Evolutionary conservation across 257 asterid genomes (phyloP).

Genomic region (Nicotiana sylvestris): DNA sequence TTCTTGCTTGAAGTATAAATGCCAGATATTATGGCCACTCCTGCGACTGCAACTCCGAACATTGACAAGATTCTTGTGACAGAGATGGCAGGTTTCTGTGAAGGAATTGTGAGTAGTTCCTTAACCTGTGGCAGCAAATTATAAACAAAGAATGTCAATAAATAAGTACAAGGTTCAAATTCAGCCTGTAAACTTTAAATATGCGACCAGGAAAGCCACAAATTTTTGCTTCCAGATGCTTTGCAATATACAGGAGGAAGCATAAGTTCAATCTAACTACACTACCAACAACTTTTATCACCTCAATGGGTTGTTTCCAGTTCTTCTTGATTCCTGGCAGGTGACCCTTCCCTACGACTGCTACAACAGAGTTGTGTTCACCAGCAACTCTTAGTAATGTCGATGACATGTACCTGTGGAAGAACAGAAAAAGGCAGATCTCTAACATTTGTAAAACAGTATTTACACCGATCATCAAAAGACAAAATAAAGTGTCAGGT

Average conservation of each 20-base stretch:
- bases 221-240: background rate
- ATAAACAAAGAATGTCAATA: slow-evolving; percentile 1
- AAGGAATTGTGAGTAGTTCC: slow-evolving; percentile 46
- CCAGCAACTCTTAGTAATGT: slow-evolving; percentile 56
- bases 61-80: slow-evolving; percentile 39
- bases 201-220: background rate
- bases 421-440: background rate
- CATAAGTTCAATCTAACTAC: background rate
- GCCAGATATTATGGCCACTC: slow-evolving; percentile 60
- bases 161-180: background rate
- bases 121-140: slow-evolving; percentile 38
- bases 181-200: background rate
- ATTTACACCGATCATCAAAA: background rate
- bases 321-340: slow-evolving; percentile 68
- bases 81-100: slow-evolving; percentile 29
- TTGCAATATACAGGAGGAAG: background rate
- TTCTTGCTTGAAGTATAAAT: slow-evolving; percentile 66
- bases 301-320: slow-evolving; percentile 88
- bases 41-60: slow-evolving; percentile 70
- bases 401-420: slow-evolving; percentile 77
- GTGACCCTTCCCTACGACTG: slow-evolving; percentile 95
- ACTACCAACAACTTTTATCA: slow-evolving; percentile 21
- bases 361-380: slow-evolving; percentile 82
- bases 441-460: background rate
- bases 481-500: background rate